Base-by-base conservation (phyloP, 768 basidiomycete genomes). In the Pleurotus tuber-regium region DNA sequence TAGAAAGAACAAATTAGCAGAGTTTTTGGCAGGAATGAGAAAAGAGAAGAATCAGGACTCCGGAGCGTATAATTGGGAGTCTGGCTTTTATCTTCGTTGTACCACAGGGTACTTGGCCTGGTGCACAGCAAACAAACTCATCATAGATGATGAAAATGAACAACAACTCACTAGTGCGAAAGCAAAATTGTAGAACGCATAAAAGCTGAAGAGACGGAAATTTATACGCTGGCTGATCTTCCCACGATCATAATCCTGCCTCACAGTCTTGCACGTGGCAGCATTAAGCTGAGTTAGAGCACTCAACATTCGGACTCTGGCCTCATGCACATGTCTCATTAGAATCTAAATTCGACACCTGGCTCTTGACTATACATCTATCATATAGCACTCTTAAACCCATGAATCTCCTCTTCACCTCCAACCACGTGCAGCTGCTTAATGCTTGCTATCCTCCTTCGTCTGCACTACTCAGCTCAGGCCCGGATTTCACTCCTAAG, bases 401-500 rank as follows among this genome's bases (percentile, higher is more conserved):
- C 43, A 89, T 91, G 87, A 82, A 84, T 66, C 66, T 84, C 54
- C 68, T 83, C 61, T 90, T 92, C 70, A 86, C 86, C 51, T 85
- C 91, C 55, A 83, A 87, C 71, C 91, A 93, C 73, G 80, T 92
- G 61, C 81, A 84, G 59, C 83, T 93, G 54, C 80, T 95, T 63
- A 82, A 83, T 50, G 83, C 90, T 29, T 95, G 92, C 66, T 96
- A 95, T 64, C 93, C 93, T 12, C 81, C 89, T 6, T 72, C 83
- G 36, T 84, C 91, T 47, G 75, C 83, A 4, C 77, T 95, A 28
- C 71, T 85, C 48, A 82, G 87, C 14, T 77, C 89, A 18, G 89
- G 82, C 29, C 86, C 92, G 43, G 83, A 86, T 51, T 91, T 83
- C 66, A 79, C 78, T 10, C 90, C 91, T 10, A 92, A 92, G 58